Evolutionary conservation across 1,139 yeast species (phyloP).

Genomic region (Sugiyamaella paludigena): DNA sequence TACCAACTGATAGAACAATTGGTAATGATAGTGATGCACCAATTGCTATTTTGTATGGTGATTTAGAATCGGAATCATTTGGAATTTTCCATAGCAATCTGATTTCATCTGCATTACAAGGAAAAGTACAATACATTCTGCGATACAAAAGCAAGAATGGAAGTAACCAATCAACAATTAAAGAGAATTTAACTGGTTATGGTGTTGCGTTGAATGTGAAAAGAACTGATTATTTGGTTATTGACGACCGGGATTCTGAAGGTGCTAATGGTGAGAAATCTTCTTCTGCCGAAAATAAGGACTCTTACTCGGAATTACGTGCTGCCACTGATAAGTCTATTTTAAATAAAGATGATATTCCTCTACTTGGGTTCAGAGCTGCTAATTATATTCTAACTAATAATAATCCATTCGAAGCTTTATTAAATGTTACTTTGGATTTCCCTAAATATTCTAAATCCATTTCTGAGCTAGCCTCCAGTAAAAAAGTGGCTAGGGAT

Average conservation of each 20-base stretch:
- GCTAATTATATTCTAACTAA: constrained; percentile 32
- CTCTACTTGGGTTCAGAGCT: constrained; percentile 36
- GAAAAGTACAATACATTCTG: constrained; percentile 73
- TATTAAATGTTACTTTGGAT: constrained; percentile 35
- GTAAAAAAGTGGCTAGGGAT: constrained; percentile 27
- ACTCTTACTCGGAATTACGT: constrained; percentile 21
- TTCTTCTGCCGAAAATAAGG: constrained; percentile 2
- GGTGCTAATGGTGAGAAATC: constrained; percentile 20
- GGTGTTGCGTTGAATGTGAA: constrained; percentile 64
- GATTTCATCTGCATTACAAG: constrained; percentile 57
- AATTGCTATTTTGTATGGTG: constrained; percentile 49
- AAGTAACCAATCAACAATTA: constrained; percentile 14
- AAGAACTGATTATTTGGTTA: constrained; percentile 59
- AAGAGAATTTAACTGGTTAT: constrained; percentile 54
- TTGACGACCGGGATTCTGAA: constrained; percentile 50
- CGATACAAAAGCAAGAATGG: constrained; percentile 54
- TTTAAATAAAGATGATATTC: constrained; percentile 30
- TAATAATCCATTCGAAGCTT: constrained; percentile 33
- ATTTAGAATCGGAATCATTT: constrained; percentile 49
- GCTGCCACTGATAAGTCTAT: constrained; percentile 23
- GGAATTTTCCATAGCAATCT: constrained; percentile 57
- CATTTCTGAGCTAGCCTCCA: constrained; percentile 26
- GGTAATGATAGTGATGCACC: constrained; percentile 48
- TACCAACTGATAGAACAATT: constrained; percentile 57
- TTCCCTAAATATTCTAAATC: constrained; percentile 36